Evolutionary conservation across 192 early-diverging fungal species (phyloP).

Genomic region (Coemansia sp.): DNA sequence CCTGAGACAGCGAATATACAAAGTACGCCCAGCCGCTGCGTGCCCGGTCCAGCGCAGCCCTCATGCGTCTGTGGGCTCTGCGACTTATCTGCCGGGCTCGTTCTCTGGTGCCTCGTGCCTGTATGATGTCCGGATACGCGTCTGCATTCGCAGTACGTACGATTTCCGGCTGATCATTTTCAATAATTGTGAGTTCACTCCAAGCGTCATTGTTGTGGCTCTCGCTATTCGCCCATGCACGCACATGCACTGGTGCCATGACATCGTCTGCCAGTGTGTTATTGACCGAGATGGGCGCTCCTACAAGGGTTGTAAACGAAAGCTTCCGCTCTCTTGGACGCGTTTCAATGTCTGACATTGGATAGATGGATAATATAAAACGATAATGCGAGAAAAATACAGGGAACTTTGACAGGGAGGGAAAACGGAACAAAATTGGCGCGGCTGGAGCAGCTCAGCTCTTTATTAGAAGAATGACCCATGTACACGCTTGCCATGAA

Average conservation of each 20-base stretch:
- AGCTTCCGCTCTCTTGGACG: background rate
- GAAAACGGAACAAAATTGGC: background rate
- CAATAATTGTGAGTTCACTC: constrained; percentile 2
- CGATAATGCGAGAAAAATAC: background rate
- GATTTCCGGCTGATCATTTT: background rate
- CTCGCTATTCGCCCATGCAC: background rate
- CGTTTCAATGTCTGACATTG: background rate
- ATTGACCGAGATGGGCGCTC: background rate
- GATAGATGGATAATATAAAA: background rate
- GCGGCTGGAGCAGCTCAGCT: background rate
- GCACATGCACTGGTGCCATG: background rate
- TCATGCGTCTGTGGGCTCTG: constrained; percentile 14
- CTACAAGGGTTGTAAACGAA: background rate
- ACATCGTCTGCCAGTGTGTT: background rate
- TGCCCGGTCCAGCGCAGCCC: constrained; percentile 5
- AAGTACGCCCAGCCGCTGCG: constrained; percentile 19
- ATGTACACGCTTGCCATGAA: background rate
- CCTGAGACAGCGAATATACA: constrained; percentile 9
- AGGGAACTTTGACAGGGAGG: background rate
- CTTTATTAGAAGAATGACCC: background rate
- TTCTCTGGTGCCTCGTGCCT: constrained; percentile 6
- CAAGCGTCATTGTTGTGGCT: background rate
- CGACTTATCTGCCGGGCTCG: constrained; percentile 18
- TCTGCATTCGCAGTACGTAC: background rate
- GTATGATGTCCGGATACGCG: background rate